phyloP scores from a whole-genome alignment of 257 asterid species.

The Penstemon eatonii region DNA sequence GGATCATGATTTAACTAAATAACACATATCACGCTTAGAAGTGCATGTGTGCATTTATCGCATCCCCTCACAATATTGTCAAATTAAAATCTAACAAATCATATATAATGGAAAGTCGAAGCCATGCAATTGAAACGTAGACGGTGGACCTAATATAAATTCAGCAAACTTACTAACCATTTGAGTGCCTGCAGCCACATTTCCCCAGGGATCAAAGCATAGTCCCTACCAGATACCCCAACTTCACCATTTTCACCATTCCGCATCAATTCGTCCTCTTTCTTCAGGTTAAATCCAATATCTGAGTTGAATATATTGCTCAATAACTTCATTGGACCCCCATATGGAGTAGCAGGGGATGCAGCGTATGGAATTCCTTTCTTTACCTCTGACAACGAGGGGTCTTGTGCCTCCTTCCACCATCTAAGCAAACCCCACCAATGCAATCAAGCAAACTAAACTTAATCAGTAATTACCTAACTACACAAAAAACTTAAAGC shows the following conservation, averaged over 20 bases:
- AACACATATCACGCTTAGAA: constrained; percentile 10
- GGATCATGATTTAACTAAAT: constrained; percentile 12
- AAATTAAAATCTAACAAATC: constrained; percentile 19
- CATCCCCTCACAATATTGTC: constrained; percentile 21
- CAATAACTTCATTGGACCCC: constrained; percentile 84
- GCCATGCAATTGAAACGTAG: constrained; percentile 16
- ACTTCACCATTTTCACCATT: constrained; percentile 59
- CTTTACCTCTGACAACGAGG: constrained; percentile 49
- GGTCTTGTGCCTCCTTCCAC: constrained; percentile 95
- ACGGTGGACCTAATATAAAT: constrained; percentile 16
- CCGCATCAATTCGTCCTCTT: constrained; percentile 57
- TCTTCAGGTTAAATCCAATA: constrained; percentile 68
- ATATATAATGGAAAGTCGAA: constrained; percentile 16
- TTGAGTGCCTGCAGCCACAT: constrained; percentile 90
- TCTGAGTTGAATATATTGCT: constrained; percentile 83
- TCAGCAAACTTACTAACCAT: constrained; percentile 43
- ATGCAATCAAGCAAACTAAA: constrained; percentile 25
- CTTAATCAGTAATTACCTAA: background rate
- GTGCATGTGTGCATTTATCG: constrained; percentile 22
- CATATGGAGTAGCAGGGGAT: constrained; percentile 60
- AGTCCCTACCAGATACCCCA: constrained; percentile 75
- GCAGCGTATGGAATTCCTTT: constrained; percentile 67
- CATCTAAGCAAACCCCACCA: constrained; percentile 54
- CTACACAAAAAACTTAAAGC: background rate
- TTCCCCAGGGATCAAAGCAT: constrained; percentile 81